Base-by-base conservation (phyloP, 305 asterid species). In the Plantago lanceolata region DNA sequence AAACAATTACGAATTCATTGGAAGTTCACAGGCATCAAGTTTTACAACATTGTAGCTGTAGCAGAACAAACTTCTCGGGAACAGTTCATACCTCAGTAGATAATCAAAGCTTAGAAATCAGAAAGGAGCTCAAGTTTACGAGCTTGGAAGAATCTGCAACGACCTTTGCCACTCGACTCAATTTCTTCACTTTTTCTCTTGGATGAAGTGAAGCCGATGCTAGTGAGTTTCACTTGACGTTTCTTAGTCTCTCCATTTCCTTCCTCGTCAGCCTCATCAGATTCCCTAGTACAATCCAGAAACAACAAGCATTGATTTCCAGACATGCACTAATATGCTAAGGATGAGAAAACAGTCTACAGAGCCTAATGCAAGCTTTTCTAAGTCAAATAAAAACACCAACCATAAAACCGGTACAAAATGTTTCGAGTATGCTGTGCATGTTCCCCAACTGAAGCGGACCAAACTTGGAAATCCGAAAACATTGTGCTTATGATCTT, bases 391-490 rank as follows among this genome's bases (percentile, higher is more conserved):
- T 45, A 18, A 18, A 69, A 53, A 65, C 68, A 77, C 84, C 84
- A 57, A 92, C 98, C 98, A 93, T 74, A 84, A 51, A 52, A 93
- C 98, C 48, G 85, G 86, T 20, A 83, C 97, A 37, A 70, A 72
- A 53, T 83, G 80, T 76, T 82, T 87, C 68, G 85, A 77, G 77
- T 82, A 87, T 3, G 96, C 58, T 52, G 71, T 76, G 81, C 98
- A 93, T 57, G 98, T 89, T 64, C 92, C 97, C 98, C 98, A 93
- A 74, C 98, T 93, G 81, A 93, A 93, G 68, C 97, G 95, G 64
- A 93, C 98, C 79, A 93, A 76, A 20, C 88, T 55, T 61, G 98
- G 98, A 88, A 93, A 93, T 20, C 98, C 98, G 19, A 93, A 93
- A 45, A 93, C 80, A 0, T 80, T 17, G 68, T 93, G 98, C 70